These are phyloP conservation scores for Zizania latifolia DNA, from an alignment of 176 grass and related monocot species.

Conservation along the genomic window DNA sequence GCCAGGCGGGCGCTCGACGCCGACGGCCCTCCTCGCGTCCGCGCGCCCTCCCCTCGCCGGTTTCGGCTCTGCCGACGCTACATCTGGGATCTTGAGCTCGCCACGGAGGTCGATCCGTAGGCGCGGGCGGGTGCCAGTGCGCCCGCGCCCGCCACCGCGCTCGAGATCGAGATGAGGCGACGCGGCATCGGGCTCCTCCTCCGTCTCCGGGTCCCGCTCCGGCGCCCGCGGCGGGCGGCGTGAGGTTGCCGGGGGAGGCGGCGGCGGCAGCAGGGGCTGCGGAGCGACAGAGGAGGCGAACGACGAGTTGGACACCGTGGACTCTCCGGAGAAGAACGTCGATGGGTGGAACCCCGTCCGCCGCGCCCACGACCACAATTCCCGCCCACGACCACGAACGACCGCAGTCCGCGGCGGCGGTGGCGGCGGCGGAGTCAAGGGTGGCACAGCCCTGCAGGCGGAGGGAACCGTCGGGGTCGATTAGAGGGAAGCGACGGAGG, in stretches of 20 bases:
- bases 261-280: neutral
- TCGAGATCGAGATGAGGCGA: constrained; percentile 36
- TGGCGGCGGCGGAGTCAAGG: too few relatives aligned
- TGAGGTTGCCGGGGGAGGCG: constrained; percentile 1
- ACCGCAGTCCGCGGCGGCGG: too few relatives aligned
- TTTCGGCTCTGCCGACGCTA: neutral
- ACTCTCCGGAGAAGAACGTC: constrained; percentile 64
- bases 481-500: too few relatives aligned
- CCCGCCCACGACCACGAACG: too few relatives aligned
- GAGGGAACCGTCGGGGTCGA: too few relatives aligned
- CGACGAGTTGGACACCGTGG: constrained; percentile 13
- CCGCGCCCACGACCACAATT: constrained; percentile 81
- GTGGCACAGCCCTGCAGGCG: too few relatives aligned
- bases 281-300: constrained; percentile 13
- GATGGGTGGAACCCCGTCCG: constrained; percentile 73
- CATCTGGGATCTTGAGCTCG: constrained; percentile 45
- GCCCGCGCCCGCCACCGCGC: neutral
- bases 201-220: neutral
- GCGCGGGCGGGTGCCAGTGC: neutral
- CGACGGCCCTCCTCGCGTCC: constrained; percentile 35
- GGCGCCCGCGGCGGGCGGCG: constrained; percentile 19
- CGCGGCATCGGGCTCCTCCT: constrained; percentile 16
- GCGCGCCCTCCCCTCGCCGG: constrained; percentile 18
- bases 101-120: constrained; percentile 51
- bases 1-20: constrained; percentile 7